phyloP scores from a whole-genome alignment of 345 rosid genomes.

The Anacardium occidentale region DNA sequence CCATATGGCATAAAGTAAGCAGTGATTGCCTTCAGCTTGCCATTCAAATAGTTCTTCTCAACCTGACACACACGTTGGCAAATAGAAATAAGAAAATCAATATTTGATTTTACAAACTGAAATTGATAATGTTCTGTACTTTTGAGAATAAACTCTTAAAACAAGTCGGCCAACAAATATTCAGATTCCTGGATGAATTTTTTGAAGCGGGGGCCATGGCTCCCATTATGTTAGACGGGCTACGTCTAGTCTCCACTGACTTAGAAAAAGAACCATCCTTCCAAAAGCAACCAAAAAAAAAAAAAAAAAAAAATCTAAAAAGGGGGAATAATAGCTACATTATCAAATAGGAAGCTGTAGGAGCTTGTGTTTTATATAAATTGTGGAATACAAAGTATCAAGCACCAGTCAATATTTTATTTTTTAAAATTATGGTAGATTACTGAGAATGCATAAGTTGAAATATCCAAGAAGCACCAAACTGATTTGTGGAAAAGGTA shows the following conservation, averaged over 20 bases:
- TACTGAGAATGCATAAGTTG: neutral
- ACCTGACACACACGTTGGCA: conserved; percentile 43
- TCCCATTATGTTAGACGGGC: neutral
- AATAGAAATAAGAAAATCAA: neutral
- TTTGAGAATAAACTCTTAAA: neutral
- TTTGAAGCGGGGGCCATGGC: neutral
- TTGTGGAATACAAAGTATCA: neutral
- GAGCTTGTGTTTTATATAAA: neutral
- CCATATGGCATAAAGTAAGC: conserved; percentile 70
- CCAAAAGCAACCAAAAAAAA: no score
- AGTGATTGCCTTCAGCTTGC: conserved; percentile 84
- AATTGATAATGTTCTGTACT: neutral
- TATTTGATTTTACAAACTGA: neutral
- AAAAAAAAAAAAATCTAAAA: no score
- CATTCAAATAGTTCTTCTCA: conserved; percentile 82
- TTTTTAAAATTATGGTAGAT: neutral
- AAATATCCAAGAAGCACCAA: neutral
- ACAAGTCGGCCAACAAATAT: neutral
- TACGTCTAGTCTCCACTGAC: neutral
- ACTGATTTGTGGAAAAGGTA: neutral
- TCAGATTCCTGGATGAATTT: neutral
- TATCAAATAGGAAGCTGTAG: neutral
- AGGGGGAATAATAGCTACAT: neutral
- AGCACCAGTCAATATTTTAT: neutral
- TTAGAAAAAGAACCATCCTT: neutral